These are phyloP conservation scores for Geotrichum bryndzae DNA, from an alignment of 1,139 yeast genomes.

Conservation along the genomic window DNA sequence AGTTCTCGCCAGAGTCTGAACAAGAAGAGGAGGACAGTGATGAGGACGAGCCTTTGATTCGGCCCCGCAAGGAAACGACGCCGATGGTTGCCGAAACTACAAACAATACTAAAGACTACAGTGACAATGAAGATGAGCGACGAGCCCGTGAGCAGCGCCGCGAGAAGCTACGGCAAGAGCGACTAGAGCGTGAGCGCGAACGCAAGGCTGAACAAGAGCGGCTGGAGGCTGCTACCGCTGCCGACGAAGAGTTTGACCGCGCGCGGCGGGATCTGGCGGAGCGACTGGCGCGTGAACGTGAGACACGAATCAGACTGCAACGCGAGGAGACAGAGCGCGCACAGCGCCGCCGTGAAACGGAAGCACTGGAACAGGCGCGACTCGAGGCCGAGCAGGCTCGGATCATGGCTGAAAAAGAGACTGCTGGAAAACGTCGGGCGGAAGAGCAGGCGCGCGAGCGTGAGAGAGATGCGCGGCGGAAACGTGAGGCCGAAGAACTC, in stretches of 20 bases:
- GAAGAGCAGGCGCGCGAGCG: neutral
- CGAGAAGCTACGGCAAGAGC: neutral
- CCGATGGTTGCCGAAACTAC: neutral
- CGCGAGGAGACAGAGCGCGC: neutral
- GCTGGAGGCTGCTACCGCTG: neutral
- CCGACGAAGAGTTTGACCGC: neutral
- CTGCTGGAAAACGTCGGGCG: neutral
- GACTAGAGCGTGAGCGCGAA: constrained; percentile 2
- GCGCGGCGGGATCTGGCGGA: neutral
- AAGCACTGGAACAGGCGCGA: neutral
- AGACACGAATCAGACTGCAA: neutral
- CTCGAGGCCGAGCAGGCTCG: neutral
- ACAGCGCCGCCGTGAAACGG: neutral
- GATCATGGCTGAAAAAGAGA: neutral
- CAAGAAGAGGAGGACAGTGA: neutral
- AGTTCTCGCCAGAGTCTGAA: neutral
- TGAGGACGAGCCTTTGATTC: neutral
- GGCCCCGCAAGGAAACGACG: neutral
- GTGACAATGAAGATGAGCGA: neutral
- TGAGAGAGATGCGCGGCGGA: neutral
- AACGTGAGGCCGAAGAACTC: neutral
- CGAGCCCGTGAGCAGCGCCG: neutral
- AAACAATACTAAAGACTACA: neutral
- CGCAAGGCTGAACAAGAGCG: neutral
- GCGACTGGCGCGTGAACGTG: neutral